Percentiles rank a stretch among this genome's conserved stretches.
Evolutionary conservation across 2,329 filamentous ascomycete species (phyloP).

Genomic region (Ceratocystiopsis brevicomis): DNA sequence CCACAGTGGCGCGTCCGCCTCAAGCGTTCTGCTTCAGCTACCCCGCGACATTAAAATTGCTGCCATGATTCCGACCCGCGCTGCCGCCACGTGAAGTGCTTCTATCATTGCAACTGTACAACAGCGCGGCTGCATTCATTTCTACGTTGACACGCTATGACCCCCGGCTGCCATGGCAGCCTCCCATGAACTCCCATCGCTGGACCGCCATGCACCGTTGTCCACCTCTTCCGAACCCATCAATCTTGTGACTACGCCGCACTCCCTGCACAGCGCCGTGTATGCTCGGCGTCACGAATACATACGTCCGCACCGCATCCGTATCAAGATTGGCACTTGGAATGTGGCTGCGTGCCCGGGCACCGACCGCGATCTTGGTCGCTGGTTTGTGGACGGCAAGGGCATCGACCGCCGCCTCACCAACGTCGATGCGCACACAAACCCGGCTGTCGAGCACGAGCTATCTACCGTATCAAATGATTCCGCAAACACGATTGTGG

Average conservation of each 20-base stretch:
- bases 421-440: constrained; percentile 20
- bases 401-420: constrained; percentile 47
- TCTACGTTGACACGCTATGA: too few species aligned
- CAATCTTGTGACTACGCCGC: constrained; percentile 26
- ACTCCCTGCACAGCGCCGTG: constrained; percentile 45
- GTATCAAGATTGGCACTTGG: constrained; percentile 86
- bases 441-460: too few species aligned
- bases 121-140: too few species aligned
- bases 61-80: too few species aligned
- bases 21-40: too few species aligned
- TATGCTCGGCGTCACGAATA: constrained; percentile 63
- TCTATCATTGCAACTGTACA: too few species aligned
- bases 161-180: constrained; percentile 2
- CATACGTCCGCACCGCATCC: constrained; percentile 51
- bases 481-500: too few species aligned
- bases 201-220: constrained; percentile 16
- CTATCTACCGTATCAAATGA: too few species aligned
- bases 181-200: background rate
- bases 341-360: constrained; percentile 76
- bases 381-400: constrained; percentile 71
- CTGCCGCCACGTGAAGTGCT: too few species aligned
- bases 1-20: too few species aligned
- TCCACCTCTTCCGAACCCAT: constrained; percentile 23
- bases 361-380: constrained; percentile 69
- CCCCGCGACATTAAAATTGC: too few species aligned